Base-by-base conservation (phyloP, 108 stramenopile species). In the Nitzschia putrida region DNA sequence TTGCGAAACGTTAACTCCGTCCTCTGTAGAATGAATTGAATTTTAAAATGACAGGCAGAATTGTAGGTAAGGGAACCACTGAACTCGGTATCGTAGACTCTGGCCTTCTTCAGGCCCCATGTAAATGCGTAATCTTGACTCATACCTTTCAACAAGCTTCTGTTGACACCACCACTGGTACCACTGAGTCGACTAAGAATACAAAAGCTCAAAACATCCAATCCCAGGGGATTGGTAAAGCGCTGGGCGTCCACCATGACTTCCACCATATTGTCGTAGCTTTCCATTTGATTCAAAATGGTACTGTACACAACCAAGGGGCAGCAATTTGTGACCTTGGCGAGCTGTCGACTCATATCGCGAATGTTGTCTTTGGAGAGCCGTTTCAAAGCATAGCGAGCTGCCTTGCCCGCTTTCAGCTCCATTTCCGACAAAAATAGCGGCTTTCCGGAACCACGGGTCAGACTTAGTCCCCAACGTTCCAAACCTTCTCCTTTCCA, bases 201-300 rank as follows among this genome's bases (percentile, higher is more conserved):
- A 57, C 89, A 87, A 68, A 85, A 90, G 7, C 88, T 85, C 61
- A 96, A 77, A 14, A 96, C 95, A 78, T 98, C 97, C 34, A 93
- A 69, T 4, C 92, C 86, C 45, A 95, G 71, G 2, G 85, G 86
- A 5, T 92, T 85, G 13, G 88, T 82, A 64, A 77, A 89, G 13
- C 82, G 76, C 53, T 96, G 82, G 24, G 95, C 80, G 50, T 98
- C 96, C 0, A 98, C 95, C 88, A 96, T 91, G 55, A 92, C 88
- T 53, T 84, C 73, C 37, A 96, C 96, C 69, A 98, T 66, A 61
- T 98, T 98, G 73, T 94, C 97, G 77, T 96, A 98, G 69, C 91
- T 86, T 69, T 98, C 95, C 63, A 98, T 94, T 68, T 95, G 92
- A 68, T 77, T 74, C 58, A 98, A 77, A 57, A 98, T 91, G 13